These are phyloP conservation scores for Mortierella sp. DNA, from an alignment of 371 early-diverging fungal genomes.

Conservation along the genomic window DNA sequence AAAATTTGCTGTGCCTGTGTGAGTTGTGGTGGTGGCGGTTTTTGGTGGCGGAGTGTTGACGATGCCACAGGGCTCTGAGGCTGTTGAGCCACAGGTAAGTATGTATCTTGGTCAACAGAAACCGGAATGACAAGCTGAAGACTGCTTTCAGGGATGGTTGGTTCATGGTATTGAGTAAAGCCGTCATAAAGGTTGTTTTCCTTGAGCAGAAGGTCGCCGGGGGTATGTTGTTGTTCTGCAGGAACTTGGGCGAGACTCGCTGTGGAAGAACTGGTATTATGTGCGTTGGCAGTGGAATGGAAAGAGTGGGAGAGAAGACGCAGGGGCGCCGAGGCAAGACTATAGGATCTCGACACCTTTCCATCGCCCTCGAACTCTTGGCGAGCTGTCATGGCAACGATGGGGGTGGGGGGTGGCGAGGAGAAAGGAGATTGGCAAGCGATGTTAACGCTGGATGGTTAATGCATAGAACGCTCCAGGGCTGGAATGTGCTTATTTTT, in stretches of 20 bases:
- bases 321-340: slow-evolving; percentile 49
- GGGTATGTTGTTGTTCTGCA: not conserved
- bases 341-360: slow-evolving; percentile 37
- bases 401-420: slow-evolving; percentile 3
- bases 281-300: slow-evolving; percentile 53
- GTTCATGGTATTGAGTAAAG: not conserved
- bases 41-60: slow-evolving; percentile 1
- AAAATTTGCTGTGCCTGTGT: not conserved
- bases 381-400: slow-evolving; percentile 31
- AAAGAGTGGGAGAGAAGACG: slow-evolving; percentile 52
- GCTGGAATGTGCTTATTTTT: too few species aligned
- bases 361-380: slow-evolving; percentile 43
- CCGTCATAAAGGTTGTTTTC: not conserved
- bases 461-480: too few species aligned
- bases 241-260: not conserved
- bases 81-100: not conserved
- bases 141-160: not conserved
- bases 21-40: slow-evolving; percentile 1
- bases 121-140: not conserved
- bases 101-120: not conserved
- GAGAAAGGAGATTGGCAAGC: not conserved
- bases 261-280: slow-evolving; percentile 7
- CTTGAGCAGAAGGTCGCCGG: not conserved
- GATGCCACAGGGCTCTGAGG: slow-evolving; percentile 3
- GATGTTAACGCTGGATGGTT: too few species aligned